Base-by-base conservation (phyloP, 73 alveolate species). In the Paramecium octaurelia region DNA sequence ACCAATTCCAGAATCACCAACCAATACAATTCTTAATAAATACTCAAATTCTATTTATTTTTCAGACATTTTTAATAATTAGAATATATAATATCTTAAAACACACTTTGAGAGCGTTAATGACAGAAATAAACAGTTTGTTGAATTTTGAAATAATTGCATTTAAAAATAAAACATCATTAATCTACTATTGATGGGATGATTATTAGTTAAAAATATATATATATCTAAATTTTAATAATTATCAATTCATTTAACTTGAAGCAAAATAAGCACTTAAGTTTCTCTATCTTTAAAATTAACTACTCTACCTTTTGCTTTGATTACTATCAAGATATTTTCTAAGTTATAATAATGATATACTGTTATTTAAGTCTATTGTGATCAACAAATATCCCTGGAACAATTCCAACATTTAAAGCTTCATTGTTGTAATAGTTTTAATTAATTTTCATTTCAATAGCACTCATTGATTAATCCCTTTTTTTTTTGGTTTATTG, bases 201-300 rank as follows among this genome's bases (percentile, higher is more conserved):
- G n/a, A 10, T 57, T 57, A 57, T 57, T 57, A 16, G 1, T 57
- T 57, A 57, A 59, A 59, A 16, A 59, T 16, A 59, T 24, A 48
- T 14, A 14, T 14, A 14, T 48, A 16, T 48, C 18, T 48, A 48
- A 48, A 12, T 48, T 14, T 40, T 40, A 7, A 40, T 40, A 40
- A 40, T 40, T 40, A 40, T 40, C 48, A 40, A 40, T 40, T 40
- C 16, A 40, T 40, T 24, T 64, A 27, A 64, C 31, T 64, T 64
- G 84, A 27, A 31, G 84, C 84, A 64, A 64, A 64, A 64, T 64
- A 64, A 27, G 84, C 84, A 64, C 84, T 64, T 64, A 34, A 64
- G 21, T 64, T 64, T 34, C 84, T 64, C 24, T 64, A 31, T 31
- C 84, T 10, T 31, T 31, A 31, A 24, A 64, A 64, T 34, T 64